These are phyloP conservation scores for Aspergillus cavernicola DNA, from an alignment of 495 filamentous ascomycete genomes.

Conservation along the genomic window DNA sequence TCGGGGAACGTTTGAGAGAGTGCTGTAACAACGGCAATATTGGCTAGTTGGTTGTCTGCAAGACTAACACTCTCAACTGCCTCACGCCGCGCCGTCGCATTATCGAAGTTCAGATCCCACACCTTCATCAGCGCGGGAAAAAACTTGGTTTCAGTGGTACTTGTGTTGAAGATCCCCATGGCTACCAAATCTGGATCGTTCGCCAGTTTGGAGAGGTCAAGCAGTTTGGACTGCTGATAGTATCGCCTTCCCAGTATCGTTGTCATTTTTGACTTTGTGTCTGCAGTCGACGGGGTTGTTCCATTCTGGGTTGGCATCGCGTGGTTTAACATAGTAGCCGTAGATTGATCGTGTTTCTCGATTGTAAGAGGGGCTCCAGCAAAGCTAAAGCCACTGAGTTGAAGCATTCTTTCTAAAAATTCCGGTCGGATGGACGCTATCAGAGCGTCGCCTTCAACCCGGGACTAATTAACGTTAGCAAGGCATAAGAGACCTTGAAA, in stretches of 20 bases:
- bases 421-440: slow-evolving; percentile 64
- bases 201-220: slow-evolving; percentile 73
- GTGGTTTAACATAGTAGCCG: slow-evolving; percentile 24
- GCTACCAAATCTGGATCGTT: slow-evolving; percentile 61
- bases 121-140: slow-evolving; percentile 86
- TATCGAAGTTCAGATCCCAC: slow-evolving; percentile 67
- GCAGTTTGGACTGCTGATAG: slow-evolving; percentile 60
- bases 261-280: slow-evolving; percentile 44
- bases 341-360: slow-evolving; percentile 30
- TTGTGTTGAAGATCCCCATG: slow-evolving; percentile 71
- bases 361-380: slow-evolving; percentile 60
- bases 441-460: slow-evolving; percentile 63
- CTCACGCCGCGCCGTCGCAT: slow-evolving; percentile 59
- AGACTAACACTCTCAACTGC: slow-evolving; percentile 74
- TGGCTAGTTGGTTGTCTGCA: slow-evolving; percentile 68
- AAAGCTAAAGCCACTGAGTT: slow-evolving; percentile 61
- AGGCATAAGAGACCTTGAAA: slow-evolving; percentile 54
- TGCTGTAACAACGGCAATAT: slow-evolving; percentile 63
- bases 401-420: slow-evolving; percentile 55
- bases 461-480: slow-evolving; percentile 74
- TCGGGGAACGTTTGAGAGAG: slow-evolving; percentile 75
- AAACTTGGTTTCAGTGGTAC: slow-evolving; percentile 73
- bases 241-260: slow-evolving; percentile 72
- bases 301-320: slow-evolving; percentile 21
- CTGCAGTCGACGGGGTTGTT: slow-evolving; percentile 35